These are phyloP conservation scores for Cetraspora pellucida DNA, from an alignment of 192 early-diverging fungal species.

Conservation along the genomic window DNA sequence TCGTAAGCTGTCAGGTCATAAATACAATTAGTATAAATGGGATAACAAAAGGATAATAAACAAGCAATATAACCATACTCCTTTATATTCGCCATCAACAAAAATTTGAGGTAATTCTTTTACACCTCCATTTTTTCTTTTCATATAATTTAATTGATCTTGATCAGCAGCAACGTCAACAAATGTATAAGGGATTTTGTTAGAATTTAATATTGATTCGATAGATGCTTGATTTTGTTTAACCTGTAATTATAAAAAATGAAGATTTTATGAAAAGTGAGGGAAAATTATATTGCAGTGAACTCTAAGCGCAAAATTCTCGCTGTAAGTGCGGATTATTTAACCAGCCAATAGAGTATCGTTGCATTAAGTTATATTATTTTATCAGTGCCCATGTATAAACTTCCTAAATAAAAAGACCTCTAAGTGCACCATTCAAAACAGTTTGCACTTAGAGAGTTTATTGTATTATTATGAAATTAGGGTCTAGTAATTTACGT, in stretches of 20 bases:
- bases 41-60: no score
- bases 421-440: background rate
- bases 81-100: constrained; percentile 28
- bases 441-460: no score
- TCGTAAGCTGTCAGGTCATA: background rate
- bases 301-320: no score
- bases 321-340: no score
- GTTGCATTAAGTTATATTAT: no score
- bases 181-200: constrained; percentile 22
- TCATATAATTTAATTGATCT: constrained; percentile 31
- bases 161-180: constrained; percentile 32
- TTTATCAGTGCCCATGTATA: no score
- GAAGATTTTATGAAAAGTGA: background rate
- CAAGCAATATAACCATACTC: constrained; percentile 17
- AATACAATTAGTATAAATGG: no score
- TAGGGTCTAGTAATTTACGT: background rate
- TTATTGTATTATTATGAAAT: background rate
- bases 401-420: background rate
- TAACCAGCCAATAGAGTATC: no score
- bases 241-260: constrained; percentile 10
- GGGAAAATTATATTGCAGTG: no score
- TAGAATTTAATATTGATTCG: constrained; percentile 1
- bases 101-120: constrained; percentile 30
- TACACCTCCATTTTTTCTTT: constrained; percentile 23
- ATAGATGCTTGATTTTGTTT: constrained; percentile 30